Conservation (phyloP, 768 basidiomycete genomes). For the Psilocybe subaeruginosa region DNA sequence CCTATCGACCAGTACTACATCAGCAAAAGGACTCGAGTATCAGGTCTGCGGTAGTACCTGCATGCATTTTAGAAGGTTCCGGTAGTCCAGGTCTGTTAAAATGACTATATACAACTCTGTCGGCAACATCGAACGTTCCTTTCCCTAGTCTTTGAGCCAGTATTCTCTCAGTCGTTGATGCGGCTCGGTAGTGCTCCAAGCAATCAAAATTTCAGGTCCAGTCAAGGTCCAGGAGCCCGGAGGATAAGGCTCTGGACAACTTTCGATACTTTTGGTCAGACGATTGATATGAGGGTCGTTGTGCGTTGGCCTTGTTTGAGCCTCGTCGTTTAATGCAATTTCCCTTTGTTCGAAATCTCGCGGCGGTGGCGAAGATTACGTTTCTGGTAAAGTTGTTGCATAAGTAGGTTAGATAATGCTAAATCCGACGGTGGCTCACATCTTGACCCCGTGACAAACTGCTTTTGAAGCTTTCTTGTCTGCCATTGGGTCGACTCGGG, state of each 20-base stretch:
- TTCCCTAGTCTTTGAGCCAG: not conserved
- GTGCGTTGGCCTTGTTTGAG: not conserved
- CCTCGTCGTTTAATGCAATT: too few relatives aligned
- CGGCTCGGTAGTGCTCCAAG: too few relatives aligned
- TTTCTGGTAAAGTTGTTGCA: too few relatives aligned
- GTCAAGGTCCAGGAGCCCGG: not conserved
- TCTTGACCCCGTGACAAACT: not conserved
- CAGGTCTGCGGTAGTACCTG: slow-evolving; percentile 4
- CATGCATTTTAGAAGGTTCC: slow-evolving; percentile 12
- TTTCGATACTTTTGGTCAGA: not conserved
- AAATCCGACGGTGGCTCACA: not conserved
- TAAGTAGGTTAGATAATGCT: too few relatives aligned
- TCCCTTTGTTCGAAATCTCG: too few relatives aligned
- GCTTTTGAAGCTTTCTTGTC: not conserved
- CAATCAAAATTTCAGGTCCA: not conserved
- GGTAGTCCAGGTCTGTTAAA: slow-evolving; percentile 13
- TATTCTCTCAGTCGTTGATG: too few relatives aligned
- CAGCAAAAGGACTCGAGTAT: not conserved
- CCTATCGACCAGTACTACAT: slow-evolving; percentile 1
- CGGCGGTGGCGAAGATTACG: too few relatives aligned
- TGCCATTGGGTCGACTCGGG: too few relatives aligned
- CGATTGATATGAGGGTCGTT: too few relatives aligned
- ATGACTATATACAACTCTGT: slow-evolving; percentile 14
- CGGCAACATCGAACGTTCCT: slow-evolving; percentile 2
- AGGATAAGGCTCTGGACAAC: too few relatives aligned